Evolutionary conservation across 352 stramenopile genomes (phyloP).

Genomic region (Globisporangium uncinulatum): DNA sequence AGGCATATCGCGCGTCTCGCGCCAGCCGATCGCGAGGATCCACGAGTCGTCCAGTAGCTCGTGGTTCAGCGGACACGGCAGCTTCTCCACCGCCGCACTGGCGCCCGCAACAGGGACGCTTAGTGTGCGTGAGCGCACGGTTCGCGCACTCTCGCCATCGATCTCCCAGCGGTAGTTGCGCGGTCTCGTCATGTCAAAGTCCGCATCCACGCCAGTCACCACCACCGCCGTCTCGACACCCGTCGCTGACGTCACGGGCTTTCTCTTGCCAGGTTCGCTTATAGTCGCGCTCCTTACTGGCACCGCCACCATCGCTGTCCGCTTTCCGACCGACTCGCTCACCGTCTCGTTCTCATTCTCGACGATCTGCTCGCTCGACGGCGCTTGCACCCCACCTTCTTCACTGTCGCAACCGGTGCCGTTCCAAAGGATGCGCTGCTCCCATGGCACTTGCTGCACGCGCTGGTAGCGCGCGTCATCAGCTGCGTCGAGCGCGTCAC

Average conservation of each 20-base stretch:
- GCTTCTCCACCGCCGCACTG: not conserved
- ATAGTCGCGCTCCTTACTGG: too few species aligned
- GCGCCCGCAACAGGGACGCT: not conserved
- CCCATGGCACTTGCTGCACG: conserved; percentile 77
- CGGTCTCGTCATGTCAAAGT: conserved; percentile 75
- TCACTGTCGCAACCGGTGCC: conserved; percentile 41
- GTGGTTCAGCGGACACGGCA: conserved; percentile 59
- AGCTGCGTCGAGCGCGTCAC: conserved; percentile 35
- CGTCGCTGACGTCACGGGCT: too few species aligned
- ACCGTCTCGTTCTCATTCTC: conserved; percentile 15
- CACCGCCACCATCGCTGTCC: too few species aligned
- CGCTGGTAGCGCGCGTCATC: conserved; percentile 79
- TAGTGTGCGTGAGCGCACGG: too few species aligned
- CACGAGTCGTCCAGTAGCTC: conserved; percentile 65
- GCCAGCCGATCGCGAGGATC: conserved; percentile 73
- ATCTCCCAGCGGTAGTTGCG: conserved; percentile 54
- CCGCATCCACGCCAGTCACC: not conserved
- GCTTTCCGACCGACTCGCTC: not conserved
- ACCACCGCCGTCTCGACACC: too few species aligned
- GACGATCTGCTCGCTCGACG: conserved; percentile 9
- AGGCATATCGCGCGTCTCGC: conserved; percentile 73
- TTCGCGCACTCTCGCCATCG: not conserved
- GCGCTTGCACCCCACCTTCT: conserved; percentile 50
- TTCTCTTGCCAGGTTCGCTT: conserved; percentile 51
- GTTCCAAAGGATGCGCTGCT: conserved; percentile 78